These are phyloP conservation scores for Globisporangium barbulae DNA, from an alignment of 352 stramenopile species.

Conservation along the genomic window DNA sequence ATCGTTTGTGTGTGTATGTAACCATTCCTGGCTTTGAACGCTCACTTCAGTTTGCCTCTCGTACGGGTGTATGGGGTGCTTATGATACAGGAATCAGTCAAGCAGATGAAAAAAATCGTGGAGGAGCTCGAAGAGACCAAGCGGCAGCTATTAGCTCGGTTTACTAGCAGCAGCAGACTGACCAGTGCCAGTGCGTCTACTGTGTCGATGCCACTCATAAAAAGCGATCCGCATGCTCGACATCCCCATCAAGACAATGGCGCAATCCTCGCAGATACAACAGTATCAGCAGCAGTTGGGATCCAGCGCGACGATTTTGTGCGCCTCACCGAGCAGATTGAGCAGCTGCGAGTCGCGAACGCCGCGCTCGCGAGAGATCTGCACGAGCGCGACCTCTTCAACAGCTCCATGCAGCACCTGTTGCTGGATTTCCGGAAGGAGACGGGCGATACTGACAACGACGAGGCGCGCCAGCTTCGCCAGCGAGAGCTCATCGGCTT, in stretches of 20 bases:
- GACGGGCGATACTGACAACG: constrained; percentile 6
- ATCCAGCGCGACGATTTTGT: constrained; percentile 35
- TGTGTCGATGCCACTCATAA: not conserved
- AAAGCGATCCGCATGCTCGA: no score
- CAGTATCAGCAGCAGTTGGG: not conserved
- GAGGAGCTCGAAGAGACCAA: constrained; percentile 46
- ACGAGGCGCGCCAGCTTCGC: constrained; percentile 15
- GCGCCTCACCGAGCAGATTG: constrained; percentile 39
- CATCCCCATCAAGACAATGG: no score
- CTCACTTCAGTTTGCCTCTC: not conserved
- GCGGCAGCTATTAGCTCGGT: constrained; percentile 26
- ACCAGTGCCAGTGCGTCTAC: not conserved
- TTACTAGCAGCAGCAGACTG: not conserved
- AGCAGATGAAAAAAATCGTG: constrained; percentile 42
- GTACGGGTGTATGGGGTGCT: not conserved
- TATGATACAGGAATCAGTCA: constrained; percentile 37
- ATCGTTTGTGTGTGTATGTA: not conserved
- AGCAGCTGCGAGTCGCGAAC: constrained; percentile 42
- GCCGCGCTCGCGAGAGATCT: constrained; percentile 35
- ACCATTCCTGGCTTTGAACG: not conserved
- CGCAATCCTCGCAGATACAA: no score
- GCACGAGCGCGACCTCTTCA: constrained; percentile 43
- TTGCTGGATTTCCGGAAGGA: constrained; percentile 36
- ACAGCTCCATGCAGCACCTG: constrained; percentile 52
- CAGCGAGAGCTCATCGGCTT: constrained; percentile 26